Base-by-base conservation (phyloP, 2,329 filamentous ascomycete genomes). In the Helotiales sp. region DNA sequence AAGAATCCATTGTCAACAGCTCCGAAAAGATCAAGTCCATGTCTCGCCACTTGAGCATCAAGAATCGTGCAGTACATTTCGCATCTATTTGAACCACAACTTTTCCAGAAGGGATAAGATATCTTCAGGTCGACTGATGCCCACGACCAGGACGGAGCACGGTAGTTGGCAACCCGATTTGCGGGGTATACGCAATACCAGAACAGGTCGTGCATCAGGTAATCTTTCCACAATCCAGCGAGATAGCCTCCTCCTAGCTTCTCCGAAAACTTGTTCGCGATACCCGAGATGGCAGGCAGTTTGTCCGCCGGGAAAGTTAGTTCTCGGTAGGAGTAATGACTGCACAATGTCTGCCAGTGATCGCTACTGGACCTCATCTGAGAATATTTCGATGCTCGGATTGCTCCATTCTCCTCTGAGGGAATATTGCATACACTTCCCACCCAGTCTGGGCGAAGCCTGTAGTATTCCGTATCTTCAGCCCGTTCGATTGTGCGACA, bases 1-100 rank as follows among this genome's bases (percentile, higher is more conserved):
- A 70, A 24, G 43, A 61, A 34, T 13, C 69, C 69, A 49, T 54
- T 59, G 6, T 52, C 61, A 8, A 71, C 63, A 61, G 62, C 65
- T 2, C 70, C 69, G 28, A 62, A 71, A 20, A 54, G 67, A 60
- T 71, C 70, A 34, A 66, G 20, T 30, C 64, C 58, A 37, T n/a
- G 17, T 7, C 24, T 40, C 17, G 43, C 61, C 17, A 65, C 66
- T 17, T 50, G 30, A 4, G 57, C 66, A 37, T 72, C 67, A 20
- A 68, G 49, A 24, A 72, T 63, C 1, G 32, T 59, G 20, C 62
- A 67, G 57, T 55, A 64, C 17, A 52, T 52, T 2, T 40, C 59
- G 58, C 64, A 64, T 7, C 64, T 47, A 24, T 28, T 40, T 40
- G n/a, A 43, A 2, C 7, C 30, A 30, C 52, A 65, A 32, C n/a